phyloP scores from a whole-genome alignment of 208 protist species.

The Leishmania tarentolae region DNA sequence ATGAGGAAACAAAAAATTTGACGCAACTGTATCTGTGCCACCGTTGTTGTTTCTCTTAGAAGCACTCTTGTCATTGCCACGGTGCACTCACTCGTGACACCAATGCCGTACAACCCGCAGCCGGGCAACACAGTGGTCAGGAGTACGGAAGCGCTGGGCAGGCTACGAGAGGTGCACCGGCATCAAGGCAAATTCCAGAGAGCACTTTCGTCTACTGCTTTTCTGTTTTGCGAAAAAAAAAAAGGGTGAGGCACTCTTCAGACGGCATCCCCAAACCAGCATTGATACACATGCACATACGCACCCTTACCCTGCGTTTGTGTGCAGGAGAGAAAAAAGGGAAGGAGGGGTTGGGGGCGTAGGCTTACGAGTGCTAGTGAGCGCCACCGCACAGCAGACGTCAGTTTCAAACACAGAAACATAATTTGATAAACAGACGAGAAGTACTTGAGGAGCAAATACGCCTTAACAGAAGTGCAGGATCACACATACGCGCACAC shows the following conservation, averaged over 20 bases:
- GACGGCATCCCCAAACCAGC: background rate
- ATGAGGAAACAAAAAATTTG: background rate
- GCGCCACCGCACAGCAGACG: conserved; percentile 1
- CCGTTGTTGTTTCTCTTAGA: background rate
- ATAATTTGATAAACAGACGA: background rate
- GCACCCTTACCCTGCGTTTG: background rate
- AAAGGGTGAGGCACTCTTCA: background rate
- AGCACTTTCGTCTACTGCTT: background rate
- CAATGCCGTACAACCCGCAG: background rate
- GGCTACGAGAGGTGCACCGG: background rate
- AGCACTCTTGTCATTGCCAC: background rate
- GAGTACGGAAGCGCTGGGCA: background rate
- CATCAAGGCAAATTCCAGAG: background rate
- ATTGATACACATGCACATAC: background rate
- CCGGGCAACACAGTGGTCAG: background rate
- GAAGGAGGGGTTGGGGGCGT: background rate
- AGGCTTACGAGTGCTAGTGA: background rate
- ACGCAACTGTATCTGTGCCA: background rate
- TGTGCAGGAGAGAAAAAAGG: background rate
- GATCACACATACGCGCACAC: background rate
- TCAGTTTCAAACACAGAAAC: background rate
- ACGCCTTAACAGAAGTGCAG: background rate
- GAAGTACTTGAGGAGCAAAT: background rate
- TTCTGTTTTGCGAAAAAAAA: background rate
- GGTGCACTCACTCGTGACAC: background rate